phyloP scores from a whole-genome alignment of 306 rosid genomes.

The Cucurbita pepo region DNA sequence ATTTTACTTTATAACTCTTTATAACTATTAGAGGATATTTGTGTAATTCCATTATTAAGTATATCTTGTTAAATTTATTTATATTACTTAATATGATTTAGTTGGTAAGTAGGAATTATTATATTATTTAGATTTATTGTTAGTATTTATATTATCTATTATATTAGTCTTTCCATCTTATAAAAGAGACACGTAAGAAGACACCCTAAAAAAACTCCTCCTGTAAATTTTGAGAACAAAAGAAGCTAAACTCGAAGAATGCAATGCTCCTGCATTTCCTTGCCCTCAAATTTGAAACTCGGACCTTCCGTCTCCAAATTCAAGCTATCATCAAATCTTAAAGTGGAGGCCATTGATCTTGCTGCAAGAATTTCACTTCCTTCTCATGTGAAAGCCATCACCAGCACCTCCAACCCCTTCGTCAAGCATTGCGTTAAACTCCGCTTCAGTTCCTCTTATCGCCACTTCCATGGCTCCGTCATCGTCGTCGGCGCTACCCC shows the following conservation, averaged over 20 bases:
- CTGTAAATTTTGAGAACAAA: too few relatives aligned
- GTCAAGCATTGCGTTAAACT: conserved; percentile 84
- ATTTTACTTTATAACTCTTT: too few relatives aligned
- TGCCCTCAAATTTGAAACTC: conserved; percentile 15
- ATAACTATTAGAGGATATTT: too few relatives aligned
- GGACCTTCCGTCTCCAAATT: conserved; percentile 12
- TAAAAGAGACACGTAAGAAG: too few relatives aligned
- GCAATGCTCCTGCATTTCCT: conserved; percentile 30
- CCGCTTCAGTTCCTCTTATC: conserved; percentile 69
- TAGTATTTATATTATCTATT: too few relatives aligned
- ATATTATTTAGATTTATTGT: too few relatives aligned
- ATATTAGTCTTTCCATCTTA: too few relatives aligned
- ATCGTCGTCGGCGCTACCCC: conserved; percentile 76
- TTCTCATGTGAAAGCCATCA: conserved; percentile 34
- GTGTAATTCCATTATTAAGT: too few relatives aligned
- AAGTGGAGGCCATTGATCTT: background rate
- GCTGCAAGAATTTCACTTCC: conserved; percentile 17
- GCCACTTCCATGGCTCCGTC: conserved; percentile 52
- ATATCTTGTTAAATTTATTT: too few relatives aligned
- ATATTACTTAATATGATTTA: too few relatives aligned
- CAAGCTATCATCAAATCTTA: conserved; percentile 17
- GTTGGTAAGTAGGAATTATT: too few relatives aligned
- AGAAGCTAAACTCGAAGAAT: conserved; percentile 15
- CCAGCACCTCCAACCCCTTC: conserved; percentile 70
- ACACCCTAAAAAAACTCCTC: too few relatives aligned